Percentiles rank a stretch among this genome's conserved stretches.
These are phyloP conservation scores for Tilletia walkeri DNA, from an alignment of 1,284 basidiomycete genomes.

Conservation along the genomic window DNA sequence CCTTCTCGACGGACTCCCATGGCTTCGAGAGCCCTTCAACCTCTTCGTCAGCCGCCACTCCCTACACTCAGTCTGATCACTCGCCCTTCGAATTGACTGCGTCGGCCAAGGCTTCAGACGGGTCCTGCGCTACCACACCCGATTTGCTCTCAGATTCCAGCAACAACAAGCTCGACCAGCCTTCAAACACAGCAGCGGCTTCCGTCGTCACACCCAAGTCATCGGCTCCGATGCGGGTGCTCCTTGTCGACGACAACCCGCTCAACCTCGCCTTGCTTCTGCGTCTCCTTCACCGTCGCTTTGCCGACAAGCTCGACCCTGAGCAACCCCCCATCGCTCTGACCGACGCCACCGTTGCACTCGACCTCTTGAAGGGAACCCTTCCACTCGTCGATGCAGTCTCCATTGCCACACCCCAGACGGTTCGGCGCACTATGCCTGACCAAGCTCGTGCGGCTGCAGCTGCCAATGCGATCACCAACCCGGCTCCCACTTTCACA, in stretches of 20 bases:
- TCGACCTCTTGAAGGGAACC: conserved; percentile 2
- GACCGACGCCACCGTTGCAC: conserved; percentile 10
- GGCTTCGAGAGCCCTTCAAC: not conserved
- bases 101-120: not conserved
- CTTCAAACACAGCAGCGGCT: not conserved
- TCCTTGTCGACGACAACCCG: conserved; percentile 48
- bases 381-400: not conserved
- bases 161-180: not conserved
- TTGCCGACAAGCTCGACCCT: conserved; percentile 5
- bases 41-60: not conserved
- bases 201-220: not conserved
- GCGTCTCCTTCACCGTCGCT: conserved; percentile 2
- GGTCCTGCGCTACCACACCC: not conserved
- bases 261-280: conserved; percentile 34
- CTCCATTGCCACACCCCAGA: not conserved
- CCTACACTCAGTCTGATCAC: not conserved
- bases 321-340: conserved; percentile 6
- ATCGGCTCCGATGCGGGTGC: conserved; percentile 29
- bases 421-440: conserved; percentile 6
- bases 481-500: not conserved
- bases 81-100: no score
- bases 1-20: not conserved
- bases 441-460: not conserved
- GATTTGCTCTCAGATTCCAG: not conserved
- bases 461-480: not conserved